A percentile compares a stretch with the other conserved stretches of the same genome.
Conservation (phyloP, 2,329 filamentous ascomycete species). For the Colletotrichum cuscutae region DNA sequence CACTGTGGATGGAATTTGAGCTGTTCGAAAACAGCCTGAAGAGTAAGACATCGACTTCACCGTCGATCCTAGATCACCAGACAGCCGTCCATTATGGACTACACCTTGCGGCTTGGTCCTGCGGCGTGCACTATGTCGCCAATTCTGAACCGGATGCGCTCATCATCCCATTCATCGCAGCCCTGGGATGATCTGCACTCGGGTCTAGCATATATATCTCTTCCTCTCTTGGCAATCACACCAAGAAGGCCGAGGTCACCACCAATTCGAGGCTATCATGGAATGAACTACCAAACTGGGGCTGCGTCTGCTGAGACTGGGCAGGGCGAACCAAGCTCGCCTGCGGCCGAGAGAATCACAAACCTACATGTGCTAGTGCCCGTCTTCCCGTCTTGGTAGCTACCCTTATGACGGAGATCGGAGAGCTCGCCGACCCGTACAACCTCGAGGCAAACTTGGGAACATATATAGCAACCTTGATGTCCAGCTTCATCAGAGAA, state of each 20-base stretch:
- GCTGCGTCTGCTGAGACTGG: not conserved
- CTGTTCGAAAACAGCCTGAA: conserved; percentile 24
- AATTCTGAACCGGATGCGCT: conserved; percentile 16
- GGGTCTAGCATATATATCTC: not conserved
- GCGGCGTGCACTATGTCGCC: conserved; percentile 18
- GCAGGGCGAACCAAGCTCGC: not conserved
- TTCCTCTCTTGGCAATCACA: not conserved
- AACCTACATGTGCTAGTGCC: conserved; percentile 14
- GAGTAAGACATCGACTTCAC: conserved; percentile 18
- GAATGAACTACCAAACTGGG: not conserved
- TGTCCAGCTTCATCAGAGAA: not conserved
- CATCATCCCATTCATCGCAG: not conserved
- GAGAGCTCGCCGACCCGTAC: not conserved
- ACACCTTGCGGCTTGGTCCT: not conserved
- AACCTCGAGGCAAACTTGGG: not conserved
- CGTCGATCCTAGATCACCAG: not conserved
- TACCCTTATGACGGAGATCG: not conserved
- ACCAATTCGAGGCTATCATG: not conserved
- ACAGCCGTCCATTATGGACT: not conserved
- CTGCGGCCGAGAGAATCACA: conserved; percentile 14
- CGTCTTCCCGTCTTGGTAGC: conserved; percentile 18
- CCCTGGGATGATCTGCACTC: not conserved
- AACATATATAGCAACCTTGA: conserved; percentile 17
- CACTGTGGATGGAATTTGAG: not conserved
- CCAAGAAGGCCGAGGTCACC: not conserved